Evolutionary conservation across 2,329 filamentous ascomycete genomes (phyloP).

Genomic region (Akanthomyces lecanii): DNA sequence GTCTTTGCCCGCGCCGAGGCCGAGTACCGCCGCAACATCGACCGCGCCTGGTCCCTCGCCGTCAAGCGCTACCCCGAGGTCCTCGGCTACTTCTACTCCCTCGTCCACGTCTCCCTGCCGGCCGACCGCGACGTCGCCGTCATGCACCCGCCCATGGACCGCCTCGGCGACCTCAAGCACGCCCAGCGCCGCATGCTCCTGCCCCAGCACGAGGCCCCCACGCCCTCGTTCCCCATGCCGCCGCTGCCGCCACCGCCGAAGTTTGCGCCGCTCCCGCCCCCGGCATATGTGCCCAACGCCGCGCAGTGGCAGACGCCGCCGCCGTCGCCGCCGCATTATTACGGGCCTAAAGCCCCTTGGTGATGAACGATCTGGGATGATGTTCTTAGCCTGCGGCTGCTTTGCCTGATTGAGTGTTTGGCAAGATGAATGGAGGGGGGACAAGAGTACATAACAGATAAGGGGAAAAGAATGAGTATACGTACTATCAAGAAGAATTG

Average conservation of each 20-base stretch:
- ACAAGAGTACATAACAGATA: neutral
- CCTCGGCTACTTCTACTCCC: slow-evolving; percentile 73
- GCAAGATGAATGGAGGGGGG: too few species aligned
- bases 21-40: slow-evolving; percentile 67
- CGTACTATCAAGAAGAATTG: neutral
- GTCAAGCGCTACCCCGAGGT: slow-evolving; percentile 76
- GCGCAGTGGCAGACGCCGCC: slow-evolving; percentile 37
- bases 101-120: slow-evolving; percentile 64
- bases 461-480: too few species aligned
- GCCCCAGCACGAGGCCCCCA: neutral
- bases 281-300: slow-evolving; percentile 24
- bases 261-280: slow-evolving; percentile 9
- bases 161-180: slow-evolving; percentile 45
- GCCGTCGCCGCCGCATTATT: slow-evolving; percentile 21
- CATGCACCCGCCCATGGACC: slow-evolving; percentile 56
- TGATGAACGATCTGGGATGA: too few species aligned
- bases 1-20: slow-evolving; percentile 62
- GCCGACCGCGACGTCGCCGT: slow-evolving; percentile 56
- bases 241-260: neutral
- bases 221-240: slow-evolving; percentile 15
- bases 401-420: too few species aligned
- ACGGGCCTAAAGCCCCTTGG: neutral
- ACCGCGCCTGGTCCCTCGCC: slow-evolving; percentile 72
- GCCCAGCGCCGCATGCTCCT: slow-evolving; percentile 35
- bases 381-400: too few species aligned